A percentile compares a stretch with the other conserved stretches of the same genome.
Evolutionary conservation across 176 grass and related monocot species (phyloP).

Genomic region (Carex kokanica): DNA sequence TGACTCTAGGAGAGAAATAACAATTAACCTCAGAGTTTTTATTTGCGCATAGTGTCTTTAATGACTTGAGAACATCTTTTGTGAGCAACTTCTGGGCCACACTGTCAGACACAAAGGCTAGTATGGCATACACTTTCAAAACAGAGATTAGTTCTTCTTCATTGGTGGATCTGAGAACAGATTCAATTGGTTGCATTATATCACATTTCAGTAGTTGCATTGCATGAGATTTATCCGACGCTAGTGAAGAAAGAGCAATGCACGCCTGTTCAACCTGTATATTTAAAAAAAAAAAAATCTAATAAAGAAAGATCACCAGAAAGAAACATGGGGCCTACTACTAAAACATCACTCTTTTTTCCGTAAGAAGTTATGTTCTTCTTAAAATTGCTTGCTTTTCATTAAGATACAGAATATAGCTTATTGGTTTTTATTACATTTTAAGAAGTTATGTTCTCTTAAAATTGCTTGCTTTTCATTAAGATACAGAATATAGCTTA

Average conservation of each 20-base stretch:
- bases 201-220: slow-evolving; percentile 91
- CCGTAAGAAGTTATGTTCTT: not conserved
- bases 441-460: not conserved
- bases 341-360: not conserved
- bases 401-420: not conserved
- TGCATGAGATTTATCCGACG: slow-evolving; percentile 79
- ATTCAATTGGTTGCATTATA: slow-evolving; percentile 96
- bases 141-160: slow-evolving; percentile 93
- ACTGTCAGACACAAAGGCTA: slow-evolving; percentile 92
- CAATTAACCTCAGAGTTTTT: slow-evolving; percentile 83
- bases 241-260: slow-evolving; percentile 81
- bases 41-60: slow-evolving; percentile 91
- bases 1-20: not conserved
- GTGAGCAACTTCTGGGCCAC: slow-evolving; percentile 96
- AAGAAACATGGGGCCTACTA: not conserved
- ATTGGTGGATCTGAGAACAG: slow-evolving; percentile 72
- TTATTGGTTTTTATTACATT: not conserved
- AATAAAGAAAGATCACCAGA: not conserved
- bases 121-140: slow-evolving; percentile 81
- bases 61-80: slow-evolving; percentile 80
- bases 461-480: not conserved
- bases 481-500: not conserved
- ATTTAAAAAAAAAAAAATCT: not conserved
- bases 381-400: not conserved
- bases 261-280: slow-evolving; percentile 86